phyloP scores from a whole-genome alignment of 495 filamentous ascomycete species.

The Aspergillus kassunensis region DNA sequence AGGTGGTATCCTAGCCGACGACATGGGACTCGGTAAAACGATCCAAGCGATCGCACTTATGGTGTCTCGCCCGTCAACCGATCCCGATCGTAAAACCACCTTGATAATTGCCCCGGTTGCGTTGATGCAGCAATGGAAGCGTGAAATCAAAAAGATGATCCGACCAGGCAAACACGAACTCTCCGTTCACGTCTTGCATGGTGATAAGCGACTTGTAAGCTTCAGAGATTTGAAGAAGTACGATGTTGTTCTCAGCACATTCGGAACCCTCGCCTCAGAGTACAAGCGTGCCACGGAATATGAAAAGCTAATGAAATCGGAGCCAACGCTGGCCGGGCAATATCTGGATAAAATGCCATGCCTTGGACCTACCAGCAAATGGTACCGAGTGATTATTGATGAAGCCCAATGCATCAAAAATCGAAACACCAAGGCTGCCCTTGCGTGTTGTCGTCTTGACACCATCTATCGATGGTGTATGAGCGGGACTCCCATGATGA shows the following conservation, averaged over 20 bases:
- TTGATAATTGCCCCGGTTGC: conserved; percentile 86
- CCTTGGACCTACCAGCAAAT: conserved; percentile 60
- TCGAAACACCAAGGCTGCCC: conserved; percentile 60
- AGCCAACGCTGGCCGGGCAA: conserved; percentile 12
- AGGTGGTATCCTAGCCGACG: conserved; percentile 83
- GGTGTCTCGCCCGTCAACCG: conserved; percentile 60
- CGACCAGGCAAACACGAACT: conserved; percentile 54
- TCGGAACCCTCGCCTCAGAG: conserved; percentile 72
- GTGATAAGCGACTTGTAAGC: conserved; percentile 45
- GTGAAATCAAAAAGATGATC: conserved; percentile 75
- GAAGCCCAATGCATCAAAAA: conserved; percentile 97
- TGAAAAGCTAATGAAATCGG: conserved; percentile 28
- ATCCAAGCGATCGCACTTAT: conserved; percentile 85
- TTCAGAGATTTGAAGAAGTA: conserved; percentile 61
- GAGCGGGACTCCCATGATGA: conserved; percentile 95
- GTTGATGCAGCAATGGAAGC: conserved; percentile 84
- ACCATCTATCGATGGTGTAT: conserved; percentile 75
- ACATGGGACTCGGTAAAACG: conserved; percentile 97
- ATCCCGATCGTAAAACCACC: conserved; percentile 69
- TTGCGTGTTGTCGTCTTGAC: conserved; percentile 57
- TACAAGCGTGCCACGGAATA: conserved; percentile 52
- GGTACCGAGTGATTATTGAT: conserved; percentile 84
- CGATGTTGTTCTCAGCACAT: conserved; percentile 90
- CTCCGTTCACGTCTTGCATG: conserved; percentile 65
- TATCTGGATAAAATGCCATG: conserved; percentile 48